Evolutionary conservation across 2,329 filamentous ascomycete species (phyloP).

Genomic region (Pochonia chlamydosporia): DNA sequence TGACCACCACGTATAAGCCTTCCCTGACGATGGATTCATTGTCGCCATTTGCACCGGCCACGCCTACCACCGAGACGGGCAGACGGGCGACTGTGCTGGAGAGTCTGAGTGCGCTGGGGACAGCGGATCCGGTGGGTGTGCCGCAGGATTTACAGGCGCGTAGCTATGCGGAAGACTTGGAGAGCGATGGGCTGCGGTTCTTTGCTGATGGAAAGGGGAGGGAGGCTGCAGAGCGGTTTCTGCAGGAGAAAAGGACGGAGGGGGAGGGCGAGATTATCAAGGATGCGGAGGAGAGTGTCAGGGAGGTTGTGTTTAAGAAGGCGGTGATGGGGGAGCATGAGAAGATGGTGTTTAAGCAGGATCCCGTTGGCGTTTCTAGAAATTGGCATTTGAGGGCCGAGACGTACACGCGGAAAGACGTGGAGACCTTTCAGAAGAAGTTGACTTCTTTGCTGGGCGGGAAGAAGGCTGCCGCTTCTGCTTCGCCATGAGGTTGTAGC

Average conservation of each 20-base stretch:
- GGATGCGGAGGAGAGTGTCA: slow-evolving; percentile 26
- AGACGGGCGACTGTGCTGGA: slow-evolving; percentile 27
- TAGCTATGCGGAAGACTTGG: slow-evolving; percentile 25
- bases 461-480: neutral
- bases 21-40: slow-evolving; percentile 26
- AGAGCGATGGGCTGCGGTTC: slow-evolving; percentile 22
- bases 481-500: slow-evolving; percentile 12
- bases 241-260: slow-evolving; percentile 16
- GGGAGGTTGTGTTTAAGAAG: slow-evolving; percentile 24
- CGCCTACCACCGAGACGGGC: slow-evolving; percentile 20
- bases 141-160: slow-evolving; percentile 23
- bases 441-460: slow-evolving; percentile 24
- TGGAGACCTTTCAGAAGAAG: slow-evolving; percentile 34
- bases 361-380: slow-evolving; percentile 27
- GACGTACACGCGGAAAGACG: slow-evolving; percentile 28
- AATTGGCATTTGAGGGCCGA: slow-evolving; percentile 31
- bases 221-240: slow-evolving; percentile 23
- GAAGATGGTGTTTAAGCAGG: slow-evolving; percentile 25
- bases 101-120: slow-evolving; percentile 29
- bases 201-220: slow-evolving; percentile 24
- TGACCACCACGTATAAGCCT: slow-evolving; percentile 24
- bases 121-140: slow-evolving; percentile 27
- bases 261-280: slow-evolving; percentile 18
- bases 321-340: slow-evolving; percentile 32
- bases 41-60: slow-evolving; percentile 22